Evolutionary conservation across 306 rosid species (phyloP).

Genomic region (Trifolium repens): DNA sequence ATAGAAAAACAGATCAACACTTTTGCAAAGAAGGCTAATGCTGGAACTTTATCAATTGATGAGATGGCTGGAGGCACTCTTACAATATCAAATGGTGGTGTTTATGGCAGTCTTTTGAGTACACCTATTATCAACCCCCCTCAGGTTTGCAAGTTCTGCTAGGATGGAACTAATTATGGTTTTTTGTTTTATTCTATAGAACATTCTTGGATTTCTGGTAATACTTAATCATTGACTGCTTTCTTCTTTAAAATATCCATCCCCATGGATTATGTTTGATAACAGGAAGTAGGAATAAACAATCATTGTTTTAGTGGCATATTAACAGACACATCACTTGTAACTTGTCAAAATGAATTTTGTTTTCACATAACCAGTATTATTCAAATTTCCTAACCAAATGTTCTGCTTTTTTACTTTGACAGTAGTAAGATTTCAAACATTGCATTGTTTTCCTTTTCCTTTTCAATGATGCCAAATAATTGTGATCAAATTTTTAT

Average conservation of each 20-base stretch:
- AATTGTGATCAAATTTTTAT: constrained; percentile 21
- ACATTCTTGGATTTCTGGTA: neutral
- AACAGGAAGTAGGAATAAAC: constrained; percentile 12
- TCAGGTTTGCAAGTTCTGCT: constrained; percentile 58
- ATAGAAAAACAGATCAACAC: constrained; percentile 80
- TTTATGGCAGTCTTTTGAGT: constrained; percentile 84
- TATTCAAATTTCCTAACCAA: constrained; percentile 5
- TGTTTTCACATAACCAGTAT: constrained; percentile 10
- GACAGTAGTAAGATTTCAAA: constrained; percentile 3
- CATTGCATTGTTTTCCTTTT: neutral
- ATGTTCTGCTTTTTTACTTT: constrained; percentile 23
- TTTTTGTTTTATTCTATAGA: constrained; percentile 7
- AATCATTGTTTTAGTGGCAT: neutral
- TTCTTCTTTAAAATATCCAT: neutral
- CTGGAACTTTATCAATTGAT: constrained; percentile 77
- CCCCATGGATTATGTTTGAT: constrained; percentile 9
- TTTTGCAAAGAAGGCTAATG: constrained; percentile 80
- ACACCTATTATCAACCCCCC: constrained; percentile 90
- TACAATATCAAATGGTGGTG: constrained; percentile 89
- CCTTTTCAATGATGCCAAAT: neutral
- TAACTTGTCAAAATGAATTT: constrained; percentile 18
- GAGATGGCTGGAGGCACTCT: constrained; percentile 92
- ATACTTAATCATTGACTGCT: neutral
- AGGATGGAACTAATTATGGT: neutral
- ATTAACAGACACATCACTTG: neutral